Evolutionary conservation across 805 yeast genomes (phyloP).

Genomic region (Ogataea henricii): DNA sequence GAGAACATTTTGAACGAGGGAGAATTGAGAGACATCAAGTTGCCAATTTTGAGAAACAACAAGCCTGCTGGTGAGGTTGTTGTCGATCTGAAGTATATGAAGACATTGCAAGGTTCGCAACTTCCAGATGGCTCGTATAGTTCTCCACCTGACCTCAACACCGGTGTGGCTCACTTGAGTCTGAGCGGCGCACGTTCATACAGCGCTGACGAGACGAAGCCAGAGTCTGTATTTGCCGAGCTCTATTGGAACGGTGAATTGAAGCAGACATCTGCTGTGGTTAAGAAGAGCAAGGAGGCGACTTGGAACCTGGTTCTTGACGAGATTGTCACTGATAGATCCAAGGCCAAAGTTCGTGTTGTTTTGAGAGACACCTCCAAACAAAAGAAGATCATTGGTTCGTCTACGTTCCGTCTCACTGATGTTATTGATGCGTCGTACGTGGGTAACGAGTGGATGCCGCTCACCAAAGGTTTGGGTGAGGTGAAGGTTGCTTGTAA

Average conservation of each 20-base stretch:
- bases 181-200: slow-evolving; percentile 63
- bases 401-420: slow-evolving; percentile 55
- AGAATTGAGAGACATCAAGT: slow-evolving; percentile 48
- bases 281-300: slow-evolving; percentile 66
- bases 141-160: slow-evolving; percentile 89
- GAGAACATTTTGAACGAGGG: slow-evolving; percentile 60
- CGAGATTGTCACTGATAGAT: slow-evolving; percentile 71
- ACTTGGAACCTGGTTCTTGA: slow-evolving; percentile 56
- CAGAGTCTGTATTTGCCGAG: slow-evolving; percentile 69
- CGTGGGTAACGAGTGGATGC: slow-evolving; percentile 78
- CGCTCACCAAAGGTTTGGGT: slow-evolving; percentile 68
- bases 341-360: slow-evolving; percentile 67
- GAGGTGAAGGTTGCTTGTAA: slow-evolving; percentile 66
- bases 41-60: slow-evolving; percentile 75
- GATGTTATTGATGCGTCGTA: slow-evolving; percentile 77
- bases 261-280: slow-evolving; percentile 56
- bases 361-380: slow-evolving; percentile 64
- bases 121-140: slow-evolving; percentile 79
- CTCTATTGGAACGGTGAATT: slow-evolving; percentile 63
- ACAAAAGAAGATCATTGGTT: slow-evolving; percentile 57
- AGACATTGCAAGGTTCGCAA: slow-evolving; percentile 62
- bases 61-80: slow-evolving; percentile 75
- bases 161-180: slow-evolving; percentile 82
- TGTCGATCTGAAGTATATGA: slow-evolving; percentile 74
- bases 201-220: slow-evolving; percentile 41